Conservation (phyloP, 2,329 filamentous ascomycete genomes). For the Botryosphaeria dothidea region DNA sequence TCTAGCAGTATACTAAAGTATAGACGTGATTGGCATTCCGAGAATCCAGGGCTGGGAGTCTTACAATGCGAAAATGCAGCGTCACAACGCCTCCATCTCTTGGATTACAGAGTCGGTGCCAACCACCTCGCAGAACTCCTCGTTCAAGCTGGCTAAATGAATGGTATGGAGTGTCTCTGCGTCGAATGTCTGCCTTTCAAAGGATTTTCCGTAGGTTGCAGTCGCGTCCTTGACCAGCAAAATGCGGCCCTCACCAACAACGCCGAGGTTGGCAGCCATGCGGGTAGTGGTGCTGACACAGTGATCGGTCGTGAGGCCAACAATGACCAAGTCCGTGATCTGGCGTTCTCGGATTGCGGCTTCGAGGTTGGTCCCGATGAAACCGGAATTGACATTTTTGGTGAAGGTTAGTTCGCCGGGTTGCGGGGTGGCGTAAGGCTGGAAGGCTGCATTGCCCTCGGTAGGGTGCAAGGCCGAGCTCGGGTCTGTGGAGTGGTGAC, state of each 20-base stretch:
- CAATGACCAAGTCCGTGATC: not conserved
- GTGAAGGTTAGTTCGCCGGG: not conserved
- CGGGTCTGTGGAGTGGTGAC: not conserved
- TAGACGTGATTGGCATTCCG: no score
- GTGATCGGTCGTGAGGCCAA: not conserved
- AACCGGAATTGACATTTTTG: slow-evolving; percentile 3
- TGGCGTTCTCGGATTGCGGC: not conserved
- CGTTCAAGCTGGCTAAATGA: not conserved
- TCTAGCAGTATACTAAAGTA: no score
- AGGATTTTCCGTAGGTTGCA: not conserved
- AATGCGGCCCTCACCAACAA: not conserved
- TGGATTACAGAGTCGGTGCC: not conserved
- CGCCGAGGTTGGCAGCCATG: slow-evolving; percentile 1
- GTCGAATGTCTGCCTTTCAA: not conserved
- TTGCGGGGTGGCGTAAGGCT: not conserved
- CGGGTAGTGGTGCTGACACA: slow-evolving; percentile 9
- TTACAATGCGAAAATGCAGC: no score
- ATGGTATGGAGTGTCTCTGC: not conserved
- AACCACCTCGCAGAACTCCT: not conserved
- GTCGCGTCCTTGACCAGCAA: not conserved
- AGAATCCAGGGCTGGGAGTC: no score
- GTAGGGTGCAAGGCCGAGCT: not conserved
- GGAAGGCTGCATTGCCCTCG: not conserved
- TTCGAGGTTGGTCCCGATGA: slow-evolving; percentile 9
- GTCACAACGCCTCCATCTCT: not conserved